Percentiles rank a stretch among this genome's conserved stretches.
Evolutionary conservation across 2,329 filamentous ascomycete species (phyloP).

Genomic region (Fusarium oxysporum): DNA sequence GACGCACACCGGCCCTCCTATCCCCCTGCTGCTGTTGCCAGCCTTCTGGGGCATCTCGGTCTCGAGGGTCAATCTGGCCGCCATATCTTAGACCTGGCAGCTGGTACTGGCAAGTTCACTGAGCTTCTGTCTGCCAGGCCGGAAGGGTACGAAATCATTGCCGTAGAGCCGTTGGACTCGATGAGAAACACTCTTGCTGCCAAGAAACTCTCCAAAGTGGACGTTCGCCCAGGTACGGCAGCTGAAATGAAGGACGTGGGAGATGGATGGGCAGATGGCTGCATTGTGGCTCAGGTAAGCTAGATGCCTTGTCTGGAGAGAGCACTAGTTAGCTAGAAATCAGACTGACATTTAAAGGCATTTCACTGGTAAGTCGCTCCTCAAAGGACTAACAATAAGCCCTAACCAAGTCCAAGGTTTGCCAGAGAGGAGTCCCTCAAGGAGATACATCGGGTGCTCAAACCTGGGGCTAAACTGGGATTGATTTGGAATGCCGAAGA

Average conservation of each 20-base stretch:
- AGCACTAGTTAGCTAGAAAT: background rate
- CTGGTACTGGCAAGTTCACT: slow-evolving; percentile 78
- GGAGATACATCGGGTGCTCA: slow-evolving; percentile 75
- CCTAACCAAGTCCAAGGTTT: slow-evolving; percentile 64
- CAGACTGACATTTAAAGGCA: slow-evolving; percentile 49
- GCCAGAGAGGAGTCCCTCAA: slow-evolving; percentile 69
- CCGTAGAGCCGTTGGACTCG: slow-evolving; percentile 71
- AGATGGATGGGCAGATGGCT: slow-evolving; percentile 69
- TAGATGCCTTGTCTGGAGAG: background rate
- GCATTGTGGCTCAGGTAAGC: slow-evolving; percentile 75
- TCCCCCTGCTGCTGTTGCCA: slow-evolving; percentile 65
- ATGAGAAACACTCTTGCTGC: slow-evolving; percentile 72
- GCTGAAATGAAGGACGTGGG: slow-evolving; percentile 65
- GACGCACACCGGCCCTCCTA: slow-evolving; percentile 77
- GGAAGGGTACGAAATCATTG: slow-evolving; percentile 70
- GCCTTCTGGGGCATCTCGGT: slow-evolving; percentile 67
- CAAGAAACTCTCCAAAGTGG: slow-evolving; percentile 68
- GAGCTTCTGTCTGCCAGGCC: slow-evolving; percentile 68
- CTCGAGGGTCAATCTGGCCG: slow-evolving; percentile 60
- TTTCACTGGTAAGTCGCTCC: slow-evolving; percentile 65
- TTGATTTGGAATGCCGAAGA: slow-evolving; percentile 82
- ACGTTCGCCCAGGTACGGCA: slow-evolving; percentile 68
- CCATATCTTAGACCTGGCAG: slow-evolving; percentile 72
- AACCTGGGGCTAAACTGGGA: slow-evolving; percentile 69
- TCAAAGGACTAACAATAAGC: background rate